These are phyloP conservation scores for Perkinsus marinus DNA, from an alignment of 169 alveolate genomes.

Conservation along the genomic window DNA sequence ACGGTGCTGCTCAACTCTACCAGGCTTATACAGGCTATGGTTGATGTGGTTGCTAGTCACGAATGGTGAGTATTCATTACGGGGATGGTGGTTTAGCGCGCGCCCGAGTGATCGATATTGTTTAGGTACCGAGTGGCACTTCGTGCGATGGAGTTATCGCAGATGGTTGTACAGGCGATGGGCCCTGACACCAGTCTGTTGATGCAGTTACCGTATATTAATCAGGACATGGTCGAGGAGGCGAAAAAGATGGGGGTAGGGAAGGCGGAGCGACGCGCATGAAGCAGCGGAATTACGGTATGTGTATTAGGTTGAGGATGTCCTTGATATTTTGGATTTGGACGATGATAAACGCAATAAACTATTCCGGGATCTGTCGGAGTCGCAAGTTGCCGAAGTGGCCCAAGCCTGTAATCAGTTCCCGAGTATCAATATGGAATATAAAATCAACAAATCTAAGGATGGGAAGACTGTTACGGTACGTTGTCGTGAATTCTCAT, in stretches of 20 bases:
- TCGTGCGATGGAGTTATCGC: constrained; percentile 87
- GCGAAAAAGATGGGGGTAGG: constrained; percentile 39
- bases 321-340: constrained; percentile 82
- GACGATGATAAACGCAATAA: constrained; percentile 83
- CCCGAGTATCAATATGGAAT: constrained; percentile 62
- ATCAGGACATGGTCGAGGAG: constrained; percentile 46
- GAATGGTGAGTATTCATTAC: constrained; percentile 75
- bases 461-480: constrained; percentile 26
- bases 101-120: not conserved
- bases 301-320: constrained; percentile 54
- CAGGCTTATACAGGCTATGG: constrained; percentile 83
- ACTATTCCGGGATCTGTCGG: constrained; percentile 50
- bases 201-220: constrained; percentile 79
- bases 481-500: no score
- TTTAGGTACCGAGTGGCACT: constrained; percentile 44
- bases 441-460: constrained; percentile 9
- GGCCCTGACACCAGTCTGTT: constrained; percentile 69
- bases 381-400: constrained; percentile 54
- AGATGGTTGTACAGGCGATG: constrained; percentile 91
- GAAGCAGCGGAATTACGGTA: not conserved
- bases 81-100: not conserved
- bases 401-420: constrained; percentile 73
- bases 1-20: constrained; percentile 48
- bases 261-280: not conserved
- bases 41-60: constrained; percentile 89